Evolutionary conservation across 176 grass and related monocot species (phyloP), one percentile per base, ranked within the genome.

Genomic region (Zea mays): DNA sequence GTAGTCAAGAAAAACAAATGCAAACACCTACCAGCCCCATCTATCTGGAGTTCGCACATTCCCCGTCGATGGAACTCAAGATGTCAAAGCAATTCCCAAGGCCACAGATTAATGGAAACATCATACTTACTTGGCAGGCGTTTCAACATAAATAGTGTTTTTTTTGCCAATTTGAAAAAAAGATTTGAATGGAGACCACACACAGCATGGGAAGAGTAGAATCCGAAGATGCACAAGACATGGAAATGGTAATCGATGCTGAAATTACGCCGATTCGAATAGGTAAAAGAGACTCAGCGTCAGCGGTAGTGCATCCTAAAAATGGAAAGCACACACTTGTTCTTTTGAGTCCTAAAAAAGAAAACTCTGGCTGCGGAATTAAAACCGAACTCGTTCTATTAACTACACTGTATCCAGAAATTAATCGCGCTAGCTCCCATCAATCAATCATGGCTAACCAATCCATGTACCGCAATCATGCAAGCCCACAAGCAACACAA

Each of bases 121-220:
- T 27, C 12, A 41, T 33, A 7, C 27, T 27, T 27, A 27, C 27
- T 13, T n/a, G 5, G 10, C 37, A n/a, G 20, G n/a, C 69, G 67
- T n/a, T 71, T 6, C 21, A 19, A 17, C 56, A 8, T 3, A 74
- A 69, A 59, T 8, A 42, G 1, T 3, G 5, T 4, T 35, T 39
- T 48, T 27, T 60, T 77, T 56, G 54, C 16, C 17, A 85, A 39
- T 75, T 75, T 42, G 2, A 12, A 48, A 8, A n/a, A 21, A 58
- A 21, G 1, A 8, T 8, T 3, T 3, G 40, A 50, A 10, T 51
- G 44, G 21, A 10, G 67, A 6, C 10, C 62, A 48, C 14, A 48
- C 14, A 48, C 34, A 59, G 2, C 10, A 65, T 56, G 27, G 17
- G 48, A 41, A 34, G 40, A 54, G 27, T 0, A 78, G 37, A 34